Evolutionary conservation across 2,329 filamentous ascomycete genomes (phyloP), one percentile per base, ranked within the genome.

Genomic region (Claviceps sp.): DNA sequence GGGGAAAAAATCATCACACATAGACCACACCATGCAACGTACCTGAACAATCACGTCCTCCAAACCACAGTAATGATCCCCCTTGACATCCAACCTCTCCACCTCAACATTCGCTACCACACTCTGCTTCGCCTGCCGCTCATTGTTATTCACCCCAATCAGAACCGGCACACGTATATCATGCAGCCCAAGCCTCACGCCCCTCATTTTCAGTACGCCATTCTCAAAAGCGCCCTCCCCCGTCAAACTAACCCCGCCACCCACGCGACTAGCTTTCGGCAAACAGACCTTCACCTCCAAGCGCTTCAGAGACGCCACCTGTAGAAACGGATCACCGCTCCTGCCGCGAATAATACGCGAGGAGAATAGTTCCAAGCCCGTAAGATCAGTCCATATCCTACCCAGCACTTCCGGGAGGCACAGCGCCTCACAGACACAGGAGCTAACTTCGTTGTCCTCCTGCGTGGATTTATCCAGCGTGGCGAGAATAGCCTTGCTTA

Each of bases 141-240:
- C 86, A 59, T 89, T 85, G 22, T 70, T 65, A 60, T 90, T 89
- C 30, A 90, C 77, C 1, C 86, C 86, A 47, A 90, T 78, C 48
- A 90, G 64, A 36, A 79, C 81, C 26, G 85, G 82, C 9, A 88
- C 72, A 40, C 73, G 74, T 49, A 89, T 63, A 20, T 76, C 73
- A 47, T 75, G 72, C 8, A 88, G 63, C 40, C 71, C 70, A 46
- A 85, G 62, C 30, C 41, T 62, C 52, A 62, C 30, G 13, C 61
- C 65, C 20, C 65, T 63, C 30, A 58, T 58, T 3, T 57, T 57
- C 49, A 63, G 53, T 4, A 54, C 52, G 7, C 54, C 50, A 7
- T 54, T 51, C 16, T 52, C 49, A 57, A 70, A 78, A 30, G 70
- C 63, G 9, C 71, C 70, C n/a, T 66, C 68, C 1, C 66, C 68